Base-by-base conservation (phyloP, 2,329 filamentous ascomycete species). In the Aplosporella prunicola region DNA sequence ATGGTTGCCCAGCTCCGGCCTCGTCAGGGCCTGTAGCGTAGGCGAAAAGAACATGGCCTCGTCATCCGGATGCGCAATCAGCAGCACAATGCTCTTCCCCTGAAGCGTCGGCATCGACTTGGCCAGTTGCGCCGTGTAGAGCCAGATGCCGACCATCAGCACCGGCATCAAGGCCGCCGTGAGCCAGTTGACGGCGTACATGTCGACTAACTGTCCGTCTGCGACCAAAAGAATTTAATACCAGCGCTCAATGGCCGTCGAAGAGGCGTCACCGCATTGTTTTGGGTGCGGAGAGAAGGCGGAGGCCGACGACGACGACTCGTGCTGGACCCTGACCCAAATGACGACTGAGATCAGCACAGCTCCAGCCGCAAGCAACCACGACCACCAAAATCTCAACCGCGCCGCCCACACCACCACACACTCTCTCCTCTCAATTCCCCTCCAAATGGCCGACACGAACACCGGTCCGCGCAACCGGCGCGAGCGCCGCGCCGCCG, bases 41-140 rank as follows among this genome's bases (percentile, higher is more conserved):
- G 91, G 91, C 45, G 87, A 78, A 63, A 98, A 98, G 71, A 98
- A 98, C 91, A 98, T 98, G 60, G 89, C 91, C 67, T 98, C 91
- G 54, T 98, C 91, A 62, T 98, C 91, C 0, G 91, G 91, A 64
- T 98, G 91, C 15, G 91, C 91, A 53, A 98, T 96, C 39, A 98
- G 70, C 37, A 98, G 74, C 57, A 84, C 82, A 55, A 98, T 86
- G 53, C 84, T 78, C 71, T 93, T 93, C 66, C 85, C 81, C 49
- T 69, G 70, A 45, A 95, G 67, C 29, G 66, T 72, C 4, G 85
- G 82, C 49, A 84, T 74, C 20, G 70, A 58, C 15, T 44, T 45
- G 45, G 53, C 61, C 42, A 68, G 55, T 42, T 63, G 62, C 20
- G 61, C 56, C 20, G 66, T 68, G 48, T 67, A 67, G 41, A 68